A percentile compares a stretch with the other conserved stretches of the same genome.
Evolutionary conservation across 2,329 filamentous ascomycete genomes (phyloP).

Genomic region (Clarireedia monteithiana): DNA sequence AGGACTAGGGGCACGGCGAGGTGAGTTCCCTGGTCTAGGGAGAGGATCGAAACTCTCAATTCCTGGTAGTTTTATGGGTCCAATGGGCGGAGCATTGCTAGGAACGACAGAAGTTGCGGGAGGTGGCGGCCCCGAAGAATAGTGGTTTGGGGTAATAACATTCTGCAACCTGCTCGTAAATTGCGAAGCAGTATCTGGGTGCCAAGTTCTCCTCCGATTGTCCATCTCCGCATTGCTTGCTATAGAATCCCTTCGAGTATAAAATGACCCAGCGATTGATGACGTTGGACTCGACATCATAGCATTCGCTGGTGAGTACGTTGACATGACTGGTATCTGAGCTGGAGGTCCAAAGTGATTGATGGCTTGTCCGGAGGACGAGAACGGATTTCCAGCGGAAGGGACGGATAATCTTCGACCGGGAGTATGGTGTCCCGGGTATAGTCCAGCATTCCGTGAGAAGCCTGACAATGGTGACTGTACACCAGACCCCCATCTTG

Average conservation of each 20-base stretch:
- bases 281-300: constrained; percentile 60
- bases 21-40: constrained; percentile 54
- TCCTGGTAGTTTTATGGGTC: constrained; percentile 62
- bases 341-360: constrained; percentile 47
- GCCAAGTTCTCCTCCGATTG: constrained; percentile 82
- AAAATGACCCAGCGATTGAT: constrained; percentile 46
- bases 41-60: constrained; percentile 87
- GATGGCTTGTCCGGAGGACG: constrained; percentile 38
- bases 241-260: constrained; percentile 58
- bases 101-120: constrained; percentile 19
- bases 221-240: constrained; percentile 61
- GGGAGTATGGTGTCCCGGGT: constrained; percentile 55
- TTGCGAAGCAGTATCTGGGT: constrained; percentile 63
- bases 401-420: constrained; percentile 76
- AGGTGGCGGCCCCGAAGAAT: constrained; percentile 31
- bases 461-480: constrained; percentile 63
- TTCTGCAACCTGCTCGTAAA: constrained; percentile 67
- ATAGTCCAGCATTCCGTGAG: constrained; percentile 66
- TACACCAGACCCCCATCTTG: constrained; percentile 60
- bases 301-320: constrained; percentile 50
- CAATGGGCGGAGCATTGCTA: constrained; percentile 37
- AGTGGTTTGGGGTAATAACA: constrained; percentile 61
- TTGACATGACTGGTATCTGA: constrained; percentile 45
- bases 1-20: constrained; percentile 60
- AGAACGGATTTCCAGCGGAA: constrained; percentile 66